These are phyloP conservation scores for Bisporella sp. DNA, from an alignment of 2,329 filamentous ascomycete genomes.

Conservation along the genomic window DNA sequence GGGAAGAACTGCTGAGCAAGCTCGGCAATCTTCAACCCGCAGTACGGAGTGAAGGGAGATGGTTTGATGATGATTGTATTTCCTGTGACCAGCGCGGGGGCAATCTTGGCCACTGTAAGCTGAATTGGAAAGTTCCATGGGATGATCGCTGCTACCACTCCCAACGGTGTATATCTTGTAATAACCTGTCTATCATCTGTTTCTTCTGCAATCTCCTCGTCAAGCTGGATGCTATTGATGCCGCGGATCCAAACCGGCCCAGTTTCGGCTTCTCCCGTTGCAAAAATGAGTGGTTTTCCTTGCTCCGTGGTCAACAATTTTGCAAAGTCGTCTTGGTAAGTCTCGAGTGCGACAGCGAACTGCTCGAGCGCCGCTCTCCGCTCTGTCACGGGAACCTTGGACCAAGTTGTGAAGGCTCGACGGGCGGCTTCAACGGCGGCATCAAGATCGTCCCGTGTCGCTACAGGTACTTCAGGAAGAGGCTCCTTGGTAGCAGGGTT, in stretches of 20 bases:
- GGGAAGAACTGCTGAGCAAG: slow-evolving; percentile 41
- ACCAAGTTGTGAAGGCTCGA: slow-evolving; percentile 40
- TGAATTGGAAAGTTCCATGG: slow-evolving; percentile 52
- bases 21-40: slow-evolving; percentile 44
- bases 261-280: slow-evolving; percentile 10
- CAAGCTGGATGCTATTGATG: slow-evolving; percentile 1
- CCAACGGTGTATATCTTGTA: slow-evolving; percentile 39
- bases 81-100: slow-evolving; percentile 41
- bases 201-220: slow-evolving; percentile 5
- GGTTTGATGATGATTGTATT: slow-evolving; percentile 50
- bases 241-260: slow-evolving; percentile 4
- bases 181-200: slow-evolving; percentile 23
- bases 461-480: slow-evolving; percentile 23
- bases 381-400: slow-evolving; percentile 34
- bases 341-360: slow-evolving; percentile 34
- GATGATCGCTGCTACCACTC: slow-evolving; percentile 45
- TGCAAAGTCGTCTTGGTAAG: slow-evolving; percentile 7
- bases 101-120: slow-evolving; percentile 42
- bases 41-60: slow-evolving; percentile 47
- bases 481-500: neutral
- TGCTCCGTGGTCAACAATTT: slow-evolving; percentile 39
- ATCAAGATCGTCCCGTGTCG: slow-evolving; percentile 35
- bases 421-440: slow-evolving; percentile 38
- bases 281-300: slow-evolving; percentile 37
- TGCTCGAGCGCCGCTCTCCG: slow-evolving; percentile 27